Base-by-base conservation (phyloP, 306 rosid genomes). In the Cicer pinnatifidum region DNA sequence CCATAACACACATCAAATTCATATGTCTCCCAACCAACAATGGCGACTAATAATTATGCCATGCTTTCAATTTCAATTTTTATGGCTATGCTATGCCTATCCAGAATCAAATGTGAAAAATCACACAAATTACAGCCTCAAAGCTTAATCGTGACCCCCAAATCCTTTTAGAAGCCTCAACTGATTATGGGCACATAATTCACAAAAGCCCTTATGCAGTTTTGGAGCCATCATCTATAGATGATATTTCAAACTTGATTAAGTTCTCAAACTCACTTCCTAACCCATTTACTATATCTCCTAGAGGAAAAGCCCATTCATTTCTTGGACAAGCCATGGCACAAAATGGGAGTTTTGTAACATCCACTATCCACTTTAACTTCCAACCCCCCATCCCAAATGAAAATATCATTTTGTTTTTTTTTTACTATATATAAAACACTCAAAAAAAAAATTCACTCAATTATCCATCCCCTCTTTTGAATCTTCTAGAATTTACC, bases 241-340 rank as follows among this genome's bases (percentile, higher is more conserved):
- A 59, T 46, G 98, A 91, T 53, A 83, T 91, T 0, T 15, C 82
- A 0, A 73, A 23, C 12, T 45, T 94, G 43, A 15, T 94, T 13
- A 53, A 76, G 7, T 73, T 44, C 65, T 85, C 86, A 23, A 80
- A 87, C 72, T 63, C 67, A 35, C 59, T 33, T 0, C 15, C 71
- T 1, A 9, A 28, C 0, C 91, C 90, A 7, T 88, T 81, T 16
- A 37, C 73, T 7, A 20, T 91, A 1, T 91, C 96, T 0, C 84
- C 91, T 0, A 83, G 90, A 57, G 98, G 98, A 13, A 88, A 77
- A 6, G 97, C 66, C 1, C 98, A 94, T 75, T 94, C 96, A 1
- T 80, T 82, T 12, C 77, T 81, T 0, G 98, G 97, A 7, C 97
- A 94, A 44, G 71, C 91, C 46, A 82, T 85, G 88, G 53, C 92